Percentiles rank a stretch among this genome's conserved stretches.
These are phyloP conservation scores for Wickerhamiella pararugosa DNA, from an alignment of 1,139 yeast genomes.

Conservation along the genomic window DNA sequence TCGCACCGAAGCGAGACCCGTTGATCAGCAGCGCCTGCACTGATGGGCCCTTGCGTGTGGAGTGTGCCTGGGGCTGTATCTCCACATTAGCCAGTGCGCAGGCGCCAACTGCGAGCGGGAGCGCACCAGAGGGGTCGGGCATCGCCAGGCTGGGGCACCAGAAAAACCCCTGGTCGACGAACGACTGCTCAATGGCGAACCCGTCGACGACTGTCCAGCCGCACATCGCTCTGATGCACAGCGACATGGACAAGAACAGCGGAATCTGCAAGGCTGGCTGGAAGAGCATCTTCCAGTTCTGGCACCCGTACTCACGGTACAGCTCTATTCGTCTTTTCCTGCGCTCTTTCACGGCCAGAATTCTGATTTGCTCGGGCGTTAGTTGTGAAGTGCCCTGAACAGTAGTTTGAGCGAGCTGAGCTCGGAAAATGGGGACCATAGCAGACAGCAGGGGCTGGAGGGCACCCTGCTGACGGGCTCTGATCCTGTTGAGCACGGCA, in stretches of 20 bases:
- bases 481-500: slow-evolving; percentile 52
- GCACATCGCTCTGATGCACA: slow-evolving; percentile 59
- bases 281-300: slow-evolving; percentile 58
- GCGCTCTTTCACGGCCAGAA: slow-evolving; percentile 63
- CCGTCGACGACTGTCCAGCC: slow-evolving; percentile 41
- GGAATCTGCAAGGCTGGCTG: slow-evolving; percentile 74
- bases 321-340: slow-evolving; percentile 56
- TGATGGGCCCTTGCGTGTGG: slow-evolving; percentile 31
- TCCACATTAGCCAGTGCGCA: slow-evolving; percentile 65
- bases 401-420: slow-evolving; percentile 37
- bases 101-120: slow-evolving; percentile 60
- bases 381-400: slow-evolving; percentile 20
- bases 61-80: slow-evolving; percentile 17
- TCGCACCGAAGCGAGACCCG: slow-evolving; percentile 56
- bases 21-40: slow-evolving; percentile 39
- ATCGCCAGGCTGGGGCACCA: slow-evolving; percentile 49
- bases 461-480: slow-evolving; percentile 56
- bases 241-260: slow-evolving; percentile 67
- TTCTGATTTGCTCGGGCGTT: slow-evolving; percentile 60
- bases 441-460: slow-evolving; percentile 50
- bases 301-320: slow-evolving; percentile 52
- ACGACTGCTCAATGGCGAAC: slow-evolving; percentile 38
- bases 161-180: slow-evolving; percentile 39
- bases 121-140: slow-evolving; percentile 45
- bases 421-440: slow-evolving; percentile 56